Conservation (phyloP, 1,139 yeast species). For the Scheffersomyces cryptocercus region DNA sequence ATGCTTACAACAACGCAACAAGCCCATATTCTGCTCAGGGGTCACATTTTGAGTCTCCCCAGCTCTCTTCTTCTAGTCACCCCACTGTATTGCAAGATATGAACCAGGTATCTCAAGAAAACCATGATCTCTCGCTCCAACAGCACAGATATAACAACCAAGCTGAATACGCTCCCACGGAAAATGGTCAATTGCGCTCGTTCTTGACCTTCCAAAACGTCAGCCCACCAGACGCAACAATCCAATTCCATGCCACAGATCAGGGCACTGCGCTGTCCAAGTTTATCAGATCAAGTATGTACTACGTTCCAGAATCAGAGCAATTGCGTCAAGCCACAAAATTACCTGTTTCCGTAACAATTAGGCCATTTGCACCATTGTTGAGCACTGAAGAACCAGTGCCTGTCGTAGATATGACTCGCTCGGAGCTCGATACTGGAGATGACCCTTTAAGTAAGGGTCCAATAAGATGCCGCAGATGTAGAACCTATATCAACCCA, state of each 20-base stretch:
- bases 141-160: conserved; percentile 59
- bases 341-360: conserved; percentile 77
- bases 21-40: background rate
- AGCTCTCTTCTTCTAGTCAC: conserved; percentile 4
- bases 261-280: conserved; percentile 86
- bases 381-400: conserved; percentile 53
- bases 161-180: conserved; percentile 38
- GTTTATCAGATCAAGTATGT: conserved; percentile 77
- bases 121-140: conserved; percentile 47
- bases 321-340: conserved; percentile 68
- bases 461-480: conserved; percentile 88
- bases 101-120: background rate
- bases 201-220: conserved; percentile 75
- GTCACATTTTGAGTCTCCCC: background rate
- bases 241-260: conserved; percentile 69
- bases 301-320: conserved; percentile 79
- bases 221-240: conserved; percentile 80
- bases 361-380: conserved; percentile 80
- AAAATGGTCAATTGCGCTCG: conserved; percentile 32
- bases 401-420: conserved; percentile 67
- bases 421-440: conserved; percentile 23
- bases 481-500: conserved; percentile 89
- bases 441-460: conserved; percentile 45
- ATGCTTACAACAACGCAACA: background rate
- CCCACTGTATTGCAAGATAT: background rate